These are phyloP conservation scores for Phalaenopsis aphrodite DNA, from an alignment of 106 monocot species.

Conservation along the genomic window DNA sequence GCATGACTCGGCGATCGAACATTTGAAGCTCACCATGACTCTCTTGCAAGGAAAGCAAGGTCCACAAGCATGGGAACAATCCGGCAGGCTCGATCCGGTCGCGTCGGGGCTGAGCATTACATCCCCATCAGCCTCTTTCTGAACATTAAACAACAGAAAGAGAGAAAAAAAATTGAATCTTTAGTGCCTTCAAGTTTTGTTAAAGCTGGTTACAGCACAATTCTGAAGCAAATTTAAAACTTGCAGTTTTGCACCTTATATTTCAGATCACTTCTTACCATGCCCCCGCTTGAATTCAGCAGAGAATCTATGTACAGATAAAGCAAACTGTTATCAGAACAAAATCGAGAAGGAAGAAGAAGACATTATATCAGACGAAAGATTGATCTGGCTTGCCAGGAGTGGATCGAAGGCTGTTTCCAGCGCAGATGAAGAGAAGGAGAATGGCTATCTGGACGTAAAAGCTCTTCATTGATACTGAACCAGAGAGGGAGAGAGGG, in stretches of 20 bases:
- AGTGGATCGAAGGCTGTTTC: slow-evolving; percentile 8
- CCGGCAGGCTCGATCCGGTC: slow-evolving; percentile 67
- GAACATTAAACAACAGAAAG: not conserved
- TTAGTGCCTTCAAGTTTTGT: no score
- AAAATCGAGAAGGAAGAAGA: not conserved
- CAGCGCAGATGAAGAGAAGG: not conserved
- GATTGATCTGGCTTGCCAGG: slow-evolving; percentile 3
- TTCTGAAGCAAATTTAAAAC: no score
- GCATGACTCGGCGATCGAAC: slow-evolving; percentile 71
- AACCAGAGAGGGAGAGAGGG: not conserved
- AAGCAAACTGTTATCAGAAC: not conserved
- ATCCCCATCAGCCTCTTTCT: not conserved
- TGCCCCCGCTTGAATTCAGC: not conserved
- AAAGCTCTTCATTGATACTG: slow-evolving; percentile 12
- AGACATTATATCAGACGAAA: not conserved
- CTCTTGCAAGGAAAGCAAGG: slow-evolving; percentile 73
- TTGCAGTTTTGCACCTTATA: no score
- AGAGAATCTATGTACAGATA: not conserved
- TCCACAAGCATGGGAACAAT: slow-evolving; percentile 81
- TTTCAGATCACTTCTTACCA: no score
- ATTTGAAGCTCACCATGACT: slow-evolving; percentile 80
- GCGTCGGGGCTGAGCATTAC: slow-evolving; percentile 1
- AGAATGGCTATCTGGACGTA: slow-evolving; percentile 2
- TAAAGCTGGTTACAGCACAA: no score
- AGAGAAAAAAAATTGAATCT: not conserved